Evolutionary conservation across 345 rosid genomes (phyloP).

Genomic region (Pistacia atlantica): DNA sequence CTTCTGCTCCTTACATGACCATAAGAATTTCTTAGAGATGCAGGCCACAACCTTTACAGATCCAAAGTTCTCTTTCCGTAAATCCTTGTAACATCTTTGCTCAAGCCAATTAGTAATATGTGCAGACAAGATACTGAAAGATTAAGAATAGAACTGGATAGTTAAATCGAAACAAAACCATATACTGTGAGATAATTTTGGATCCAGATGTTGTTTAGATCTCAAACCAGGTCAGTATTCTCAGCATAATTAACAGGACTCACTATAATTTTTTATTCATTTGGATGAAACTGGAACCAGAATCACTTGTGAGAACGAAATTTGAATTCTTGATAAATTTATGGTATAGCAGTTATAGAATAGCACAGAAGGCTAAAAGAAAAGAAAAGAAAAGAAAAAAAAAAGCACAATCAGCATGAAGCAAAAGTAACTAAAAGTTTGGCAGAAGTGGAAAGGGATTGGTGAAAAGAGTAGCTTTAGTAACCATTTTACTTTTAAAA

Average conservation of each 20-base stretch:
- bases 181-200: background rate
- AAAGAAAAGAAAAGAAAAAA: background rate
- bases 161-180: background rate
- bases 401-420: background rate
- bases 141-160: constrained; percentile 19
- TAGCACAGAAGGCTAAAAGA: background rate
- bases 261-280: background rate
- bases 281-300: constrained; percentile 1
- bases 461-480: background rate
- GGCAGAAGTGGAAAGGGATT: background rate
- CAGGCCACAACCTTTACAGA: constrained; percentile 71
- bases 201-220: background rate
- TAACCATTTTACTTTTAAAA: background rate
- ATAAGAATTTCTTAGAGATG: constrained; percentile 64
- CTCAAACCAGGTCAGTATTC: background rate
- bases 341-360: background rate
- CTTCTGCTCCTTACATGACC: constrained; percentile 85
- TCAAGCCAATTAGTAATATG: constrained; percentile 73
- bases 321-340: constrained; percentile 5
- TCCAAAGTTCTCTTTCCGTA: constrained; percentile 74
- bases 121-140: constrained; percentile 25
- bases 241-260: background rate
- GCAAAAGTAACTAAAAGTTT: background rate
- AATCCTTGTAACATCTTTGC: constrained; percentile 79
- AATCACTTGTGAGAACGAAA: constrained; percentile 4